Evolutionary conservation across 2,329 filamentous ascomycete species (phyloP), one percentile per base, ranked within the genome.

Genomic region (Colletotrichum plurivorum): DNA sequence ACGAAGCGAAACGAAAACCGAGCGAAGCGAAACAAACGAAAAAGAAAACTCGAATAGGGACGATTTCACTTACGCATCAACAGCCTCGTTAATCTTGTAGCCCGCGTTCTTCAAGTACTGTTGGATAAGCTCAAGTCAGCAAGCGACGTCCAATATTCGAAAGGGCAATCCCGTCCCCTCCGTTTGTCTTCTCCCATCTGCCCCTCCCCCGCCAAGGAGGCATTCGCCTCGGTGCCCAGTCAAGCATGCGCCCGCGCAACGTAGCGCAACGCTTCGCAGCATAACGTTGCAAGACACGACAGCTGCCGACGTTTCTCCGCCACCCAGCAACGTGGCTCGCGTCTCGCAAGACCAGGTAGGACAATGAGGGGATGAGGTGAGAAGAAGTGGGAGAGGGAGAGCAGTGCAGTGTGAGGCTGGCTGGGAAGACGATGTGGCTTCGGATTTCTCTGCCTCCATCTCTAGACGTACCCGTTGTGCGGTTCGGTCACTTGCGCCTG

Each of bases 81-180:
- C 79, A 46, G 87, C 87, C 67, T 86, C 81, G 65, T 88, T 84
- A 7, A 89, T 75, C 74, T 84, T 86, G 75, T 84, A 89, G 53
- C 81, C 80, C 6, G 82, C 75, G 54, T 79, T 81, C 73, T 84
- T 88, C 22, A 87, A 79, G 71, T 79, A 87, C 85, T 88, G 73
- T 52, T 31, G 55, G 71, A 22, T 16, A 27, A 8, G 16, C 39
- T 43, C 22, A 45, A 13, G 69, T 73, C 64, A 72, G 71, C 70
- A 64, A 52, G 62, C 56, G 56, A 45, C 39, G 13, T 39, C n/a
- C 45, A 53, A 36, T 5, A 39, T 45, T 31, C 22, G 51, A 27
- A 18, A 27, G 13, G 41, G 16, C 10, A n/a, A 13, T n/a, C 41
- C 41, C 41, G 13, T 43, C 4, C 41, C 13, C 15, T 43, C 13